Percentiles rank a stretch among this genome's conserved stretches.
Evolutionary conservation across 768 basidiomycete genomes (phyloP).

Genomic region (Pseudohyphozyma bogoriensis): DNA sequence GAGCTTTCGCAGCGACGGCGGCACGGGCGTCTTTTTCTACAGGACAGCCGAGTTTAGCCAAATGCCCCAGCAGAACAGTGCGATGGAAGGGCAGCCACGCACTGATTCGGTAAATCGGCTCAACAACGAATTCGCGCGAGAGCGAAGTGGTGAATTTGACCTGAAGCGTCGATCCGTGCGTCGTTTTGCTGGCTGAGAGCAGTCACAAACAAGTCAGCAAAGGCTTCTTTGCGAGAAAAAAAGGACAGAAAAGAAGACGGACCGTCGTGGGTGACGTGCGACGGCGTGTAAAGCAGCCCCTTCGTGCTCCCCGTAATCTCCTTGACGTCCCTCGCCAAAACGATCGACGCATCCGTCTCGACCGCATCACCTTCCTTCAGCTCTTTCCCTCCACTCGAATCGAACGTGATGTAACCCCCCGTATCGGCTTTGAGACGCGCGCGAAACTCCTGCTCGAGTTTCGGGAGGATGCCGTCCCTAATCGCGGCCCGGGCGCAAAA

Average conservation of each 20-base stretch:
- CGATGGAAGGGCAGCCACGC: too few species aligned
- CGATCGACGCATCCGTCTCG: neutral
- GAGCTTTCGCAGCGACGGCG: neutral
- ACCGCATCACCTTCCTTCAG: neutral
- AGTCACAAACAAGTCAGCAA: too few species aligned
- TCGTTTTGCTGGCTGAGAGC: neutral
- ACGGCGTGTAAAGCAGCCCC: neutral
- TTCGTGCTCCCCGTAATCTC: neutral
- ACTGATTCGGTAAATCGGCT: neutral
- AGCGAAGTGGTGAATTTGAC: neutral
- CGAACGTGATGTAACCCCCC: constrained; percentile 6
- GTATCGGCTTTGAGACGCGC: neutral
- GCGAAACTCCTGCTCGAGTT: neutral
- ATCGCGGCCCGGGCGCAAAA: constrained; percentile 6
- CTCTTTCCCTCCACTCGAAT: too few species aligned
- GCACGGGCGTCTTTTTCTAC: constrained; percentile 1
- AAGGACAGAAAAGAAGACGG: too few species aligned
- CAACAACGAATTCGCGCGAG: neutral
- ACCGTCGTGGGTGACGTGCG: too few species aligned
- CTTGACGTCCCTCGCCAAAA: neutral
- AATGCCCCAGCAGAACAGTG: too few species aligned
- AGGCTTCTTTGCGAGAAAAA: too few species aligned
- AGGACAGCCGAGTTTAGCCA: too few species aligned
- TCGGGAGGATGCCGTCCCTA: neutral
- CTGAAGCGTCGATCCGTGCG: neutral